A percentile compares a stretch with the other conserved stretches of the same genome.
These are phyloP conservation scores for Mycena capillaripes DNA, from an alignment of 768 basidiomycete genomes.

Conservation along the genomic window DNA sequence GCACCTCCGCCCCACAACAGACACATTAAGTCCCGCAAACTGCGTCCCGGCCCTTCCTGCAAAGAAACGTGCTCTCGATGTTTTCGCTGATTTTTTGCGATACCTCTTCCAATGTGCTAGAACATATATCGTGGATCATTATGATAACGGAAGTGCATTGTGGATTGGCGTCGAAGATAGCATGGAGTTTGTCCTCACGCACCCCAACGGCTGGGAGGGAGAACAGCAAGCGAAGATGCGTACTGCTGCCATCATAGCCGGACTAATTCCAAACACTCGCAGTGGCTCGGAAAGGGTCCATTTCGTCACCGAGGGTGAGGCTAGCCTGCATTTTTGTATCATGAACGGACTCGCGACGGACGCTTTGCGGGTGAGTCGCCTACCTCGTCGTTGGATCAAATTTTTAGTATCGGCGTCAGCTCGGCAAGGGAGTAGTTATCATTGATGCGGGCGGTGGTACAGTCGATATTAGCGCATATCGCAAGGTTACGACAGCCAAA, in stretches of 20 bases:
- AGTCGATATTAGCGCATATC: conserved; percentile 71
- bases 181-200: conserved; percentile 68
- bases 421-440: conserved; percentile 59
- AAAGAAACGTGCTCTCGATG: conserved; percentile 54
- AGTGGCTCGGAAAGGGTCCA: conserved; percentile 59
- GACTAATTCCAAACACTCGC: conserved; percentile 58
- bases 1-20: conserved; percentile 50
- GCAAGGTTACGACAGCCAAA: conserved; percentile 47
- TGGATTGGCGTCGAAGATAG: conserved; percentile 59
- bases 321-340: conserved; percentile 71
- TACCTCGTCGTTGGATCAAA: not conserved
- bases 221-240: conserved; percentile 71
- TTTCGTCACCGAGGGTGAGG: conserved; percentile 77
- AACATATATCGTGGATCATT: conserved; percentile 62
- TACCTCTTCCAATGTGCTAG: conserved; percentile 62
- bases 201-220: conserved; percentile 79
- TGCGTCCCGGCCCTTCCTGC: conserved; percentile 55
- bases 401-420: conserved; percentile 20
- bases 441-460: conserved; percentile 78
- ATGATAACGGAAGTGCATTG: conserved; percentile 56
- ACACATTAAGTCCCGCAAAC: conserved; percentile 15
- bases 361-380: conserved; percentile 45
- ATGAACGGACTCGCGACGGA: conserved; percentile 59
- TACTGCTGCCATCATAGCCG: conserved; percentile 63
- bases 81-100: conserved; percentile 65